Evolutionary conservation across 345 rosid genomes (phyloP), one percentile per base, ranked within the genome.

Genomic region (Alliaria petiolata): DNA sequence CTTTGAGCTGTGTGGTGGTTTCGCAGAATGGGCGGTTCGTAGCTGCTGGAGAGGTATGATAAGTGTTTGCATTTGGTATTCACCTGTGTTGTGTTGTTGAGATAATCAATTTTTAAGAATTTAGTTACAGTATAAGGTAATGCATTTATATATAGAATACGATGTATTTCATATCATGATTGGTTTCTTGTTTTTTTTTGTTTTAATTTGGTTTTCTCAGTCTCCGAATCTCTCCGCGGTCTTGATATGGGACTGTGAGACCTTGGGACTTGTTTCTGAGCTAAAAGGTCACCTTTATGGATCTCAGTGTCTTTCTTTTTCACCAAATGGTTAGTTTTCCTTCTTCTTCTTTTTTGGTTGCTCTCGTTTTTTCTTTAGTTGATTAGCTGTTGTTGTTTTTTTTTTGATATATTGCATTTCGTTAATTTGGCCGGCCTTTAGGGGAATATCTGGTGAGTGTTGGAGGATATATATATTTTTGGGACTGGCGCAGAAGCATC

Each of bases 401-500:
- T 15, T n/a, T n/a, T n/a, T n/a, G n/a, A n/a, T 7, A 3, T 52
- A 50, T 53, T 17, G 7, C 15, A 19, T 44, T 15, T 39, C 0
- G 38, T 33, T 25, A 55, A 40, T 59, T 58, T 33, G 54, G 55
- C n/a, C 64, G 54, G 55, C n/a, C 64, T 17, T 31, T 57, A 91
- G 95, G 97, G 46, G 88, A 85, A 62, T 85, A 87, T 81, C 65
- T 89, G 57, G 88, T 85, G 74, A 81, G 85, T 65, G 93, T 85
- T 80, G 95, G 97, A 62, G 95, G 89, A 44, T 91, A 89, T 65
- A 86, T 89, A 51, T 87, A 85, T 75, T 83, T 91, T 17, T 91
- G 96, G 97, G 90, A 89, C 46, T 85, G 90, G 97, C 80, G 81
- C 68, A 86, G 59, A 75, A 84, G 80, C 25, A 59, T 55, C 40